These are phyloP conservation scores for Maudiozyma saulgeensis DNA, from an alignment of 805 yeast species.

Conservation along the genomic window DNA sequence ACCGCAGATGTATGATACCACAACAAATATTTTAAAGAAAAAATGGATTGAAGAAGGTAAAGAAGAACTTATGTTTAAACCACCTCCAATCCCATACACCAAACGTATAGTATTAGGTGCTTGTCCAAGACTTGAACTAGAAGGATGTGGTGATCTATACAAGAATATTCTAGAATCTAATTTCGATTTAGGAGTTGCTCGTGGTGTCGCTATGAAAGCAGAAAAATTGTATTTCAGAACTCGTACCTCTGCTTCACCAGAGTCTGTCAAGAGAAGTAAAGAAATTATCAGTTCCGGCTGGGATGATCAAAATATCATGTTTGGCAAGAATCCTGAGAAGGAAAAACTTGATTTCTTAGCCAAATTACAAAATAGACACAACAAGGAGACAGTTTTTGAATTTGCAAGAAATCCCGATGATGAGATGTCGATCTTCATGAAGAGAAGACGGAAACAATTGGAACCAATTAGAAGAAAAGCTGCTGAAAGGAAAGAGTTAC, in stretches of 20 bases:
- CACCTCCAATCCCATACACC: conserved; percentile 60
- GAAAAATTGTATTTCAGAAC: conserved; percentile 82
- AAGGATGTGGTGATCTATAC: conserved; percentile 61
- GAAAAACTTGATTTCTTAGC: conserved; percentile 68
- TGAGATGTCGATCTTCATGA: conserved; percentile 73
- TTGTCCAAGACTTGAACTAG: conserved; percentile 64
- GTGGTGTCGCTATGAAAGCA: conserved; percentile 72
- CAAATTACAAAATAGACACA: conserved; percentile 54
- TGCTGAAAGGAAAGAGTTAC: conserved; percentile 52
- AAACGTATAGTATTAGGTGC: conserved; percentile 76
- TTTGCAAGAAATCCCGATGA: conserved; percentile 60
- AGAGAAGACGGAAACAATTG: conserved; percentile 71
- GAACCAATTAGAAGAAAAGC: conserved; percentile 83
- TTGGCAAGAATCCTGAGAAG: conserved; percentile 65
- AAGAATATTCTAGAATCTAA: conserved; percentile 50
- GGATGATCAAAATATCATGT: conserved; percentile 79
- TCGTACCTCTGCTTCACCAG: conserved; percentile 75
- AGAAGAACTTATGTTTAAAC: conserved; percentile 31
- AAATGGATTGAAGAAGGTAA: conserved; percentile 35
- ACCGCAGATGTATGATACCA: conserved; percentile 59
- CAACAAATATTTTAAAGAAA: conserved; percentile 41
- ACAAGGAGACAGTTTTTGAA: conserved; percentile 91
- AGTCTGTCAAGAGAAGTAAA: conserved; percentile 76
- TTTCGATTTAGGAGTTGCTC: conserved; percentile 57
- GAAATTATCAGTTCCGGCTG: conserved; percentile 69